A percentile compares a stretch with the other conserved stretches of the same genome.
phyloP scores from a whole-genome alignment of 2,329 filamentous ascomycete genomes.

The Aspergillus tubingensis region DNA sequence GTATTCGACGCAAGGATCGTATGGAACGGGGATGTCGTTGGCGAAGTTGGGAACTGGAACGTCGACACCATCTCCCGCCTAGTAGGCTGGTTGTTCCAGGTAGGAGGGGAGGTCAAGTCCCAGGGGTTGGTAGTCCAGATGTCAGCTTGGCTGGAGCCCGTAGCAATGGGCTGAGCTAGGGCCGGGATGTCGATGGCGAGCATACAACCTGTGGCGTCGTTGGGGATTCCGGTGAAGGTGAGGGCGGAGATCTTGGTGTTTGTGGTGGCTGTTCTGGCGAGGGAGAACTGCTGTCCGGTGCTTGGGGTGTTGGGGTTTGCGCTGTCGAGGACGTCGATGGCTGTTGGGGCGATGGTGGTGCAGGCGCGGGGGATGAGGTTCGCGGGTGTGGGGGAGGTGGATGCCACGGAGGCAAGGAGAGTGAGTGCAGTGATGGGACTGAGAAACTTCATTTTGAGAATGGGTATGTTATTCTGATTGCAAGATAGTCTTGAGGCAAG shows the following conservation, averaged over 20 bases:
- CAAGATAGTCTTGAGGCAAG: neutral
- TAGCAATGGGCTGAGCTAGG: slow-evolving; percentile 14
- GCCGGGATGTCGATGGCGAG: slow-evolving; percentile 18
- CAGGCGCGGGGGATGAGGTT: slow-evolving; percentile 20
- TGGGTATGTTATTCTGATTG: no score
- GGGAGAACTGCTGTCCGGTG: slow-evolving; percentile 12
- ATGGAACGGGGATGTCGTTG: neutral
- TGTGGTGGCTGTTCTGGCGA: slow-evolving; percentile 11
- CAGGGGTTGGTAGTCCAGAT: slow-evolving; percentile 20
- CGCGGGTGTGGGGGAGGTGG: slow-evolving; percentile 10
- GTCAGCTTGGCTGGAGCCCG: slow-evolving; percentile 14
- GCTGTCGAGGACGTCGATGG: slow-evolving; percentile 17
- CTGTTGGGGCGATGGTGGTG: slow-evolving; percentile 13
- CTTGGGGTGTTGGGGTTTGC: slow-evolving; percentile 13
- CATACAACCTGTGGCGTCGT: slow-evolving; percentile 19
- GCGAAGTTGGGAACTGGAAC: slow-evolving; percentile 14
- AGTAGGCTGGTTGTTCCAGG: slow-evolving; percentile 12
- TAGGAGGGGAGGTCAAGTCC: slow-evolving; percentile 5
- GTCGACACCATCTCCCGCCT: slow-evolving; percentile 11
- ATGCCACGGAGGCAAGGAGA: slow-evolving; percentile 4
- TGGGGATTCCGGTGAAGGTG: slow-evolving; percentile 22
- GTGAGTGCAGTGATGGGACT: slow-evolving; percentile 5
- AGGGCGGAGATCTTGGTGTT: slow-evolving; percentile 15
- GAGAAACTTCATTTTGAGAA: slow-evolving; percentile 8
- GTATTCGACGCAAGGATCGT: slow-evolving; percentile 14